Evolutionary conservation across 2,329 filamentous ascomycete genomes (phyloP), one percentile per base, ranked within the genome.

Genomic region (Alternaria sp.): DNA sequence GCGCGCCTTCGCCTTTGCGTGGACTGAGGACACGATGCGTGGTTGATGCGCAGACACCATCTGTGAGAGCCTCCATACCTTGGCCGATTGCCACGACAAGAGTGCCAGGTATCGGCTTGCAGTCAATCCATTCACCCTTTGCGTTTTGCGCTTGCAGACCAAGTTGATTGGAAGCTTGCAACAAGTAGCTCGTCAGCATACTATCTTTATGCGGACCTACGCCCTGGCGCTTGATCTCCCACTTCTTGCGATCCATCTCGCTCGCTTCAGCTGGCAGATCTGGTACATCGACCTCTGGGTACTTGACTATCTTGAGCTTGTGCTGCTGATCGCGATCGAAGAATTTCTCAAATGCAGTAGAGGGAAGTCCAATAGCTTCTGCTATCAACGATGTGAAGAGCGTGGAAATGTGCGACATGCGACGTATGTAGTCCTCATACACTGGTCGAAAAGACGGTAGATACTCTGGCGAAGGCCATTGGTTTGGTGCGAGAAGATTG

Each of bases 251-350:
- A 22, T 79, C 77, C 28, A 75, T 67, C 28, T 75, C 70, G 54
- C 65, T 75, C 0, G 75, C 74, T 5, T 58, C 65, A 1, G 58
- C 48, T 7, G 71, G 61, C 30, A 78, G 60, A 47, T 77, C 71
- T 4, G 72, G 66, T 18, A 78, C 66, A 49, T 75, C 72, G 74
- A 77, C 75, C 62, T 95, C 92, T 0, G 93, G 93, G 74, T 95
- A 96, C 81, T 91, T 92, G 61, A 96, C 89, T 61, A 96, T 89
- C 82, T 96, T 96, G 71, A 96, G 85, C 82, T 96, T 96, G 81
- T 96, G 92, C 80, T 95, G 92, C 81, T 82, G 84, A 42, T 84
- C 79, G 1, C 70, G 69, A 75, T 94, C 91, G 79, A 94, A 94
- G 82, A 94, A 96, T 70, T 86, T 88, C 73, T 87, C 82, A 77